Evolutionary conservation across 306 rosid species (phyloP).

Genomic region (Trifolium pratense): DNA sequence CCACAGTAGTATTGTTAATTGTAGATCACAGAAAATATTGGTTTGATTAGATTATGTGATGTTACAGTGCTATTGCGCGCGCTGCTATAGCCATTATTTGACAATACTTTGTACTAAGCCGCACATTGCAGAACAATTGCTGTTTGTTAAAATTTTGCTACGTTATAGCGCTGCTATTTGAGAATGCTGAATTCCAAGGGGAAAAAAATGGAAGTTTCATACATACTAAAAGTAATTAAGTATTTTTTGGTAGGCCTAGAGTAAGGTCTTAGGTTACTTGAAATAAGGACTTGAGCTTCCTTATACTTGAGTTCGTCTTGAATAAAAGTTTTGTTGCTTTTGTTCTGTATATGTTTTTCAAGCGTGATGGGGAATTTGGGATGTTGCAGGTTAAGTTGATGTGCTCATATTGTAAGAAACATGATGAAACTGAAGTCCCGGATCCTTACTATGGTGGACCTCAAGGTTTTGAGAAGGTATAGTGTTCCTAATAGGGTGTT

Average conservation of each 20-base stretch:
- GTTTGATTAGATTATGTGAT: background rate
- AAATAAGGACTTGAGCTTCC: background rate
- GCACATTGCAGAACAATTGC: background rate
- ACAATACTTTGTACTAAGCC: background rate
- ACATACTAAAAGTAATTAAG: background rate
- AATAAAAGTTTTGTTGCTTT: background rate
- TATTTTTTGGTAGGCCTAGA: background rate
- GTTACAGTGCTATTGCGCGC: background rate
- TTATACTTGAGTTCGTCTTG: too few species aligned
- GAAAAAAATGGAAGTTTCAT: background rate
- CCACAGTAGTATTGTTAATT: background rate
- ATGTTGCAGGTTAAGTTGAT: conserved; percentile 76
- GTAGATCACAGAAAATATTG: background rate
- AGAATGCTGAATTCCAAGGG: background rate
- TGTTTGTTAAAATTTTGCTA: background rate
- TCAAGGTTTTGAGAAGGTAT: conserved; percentile 93
- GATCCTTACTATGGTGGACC: conserved; percentile 94
- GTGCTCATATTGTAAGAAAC: conserved; percentile 86
- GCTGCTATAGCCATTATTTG: background rate
- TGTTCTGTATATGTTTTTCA: conserved; percentile 1
- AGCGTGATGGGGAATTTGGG: background rate
- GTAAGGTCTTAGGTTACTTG: background rate
- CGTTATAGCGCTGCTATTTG: background rate
- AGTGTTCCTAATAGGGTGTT: background rate
- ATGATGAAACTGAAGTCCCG: conserved; percentile 82